Evolutionary conservation across 768 basidiomycete genomes (phyloP).

Genomic region (Chalciporus chontae): DNA sequence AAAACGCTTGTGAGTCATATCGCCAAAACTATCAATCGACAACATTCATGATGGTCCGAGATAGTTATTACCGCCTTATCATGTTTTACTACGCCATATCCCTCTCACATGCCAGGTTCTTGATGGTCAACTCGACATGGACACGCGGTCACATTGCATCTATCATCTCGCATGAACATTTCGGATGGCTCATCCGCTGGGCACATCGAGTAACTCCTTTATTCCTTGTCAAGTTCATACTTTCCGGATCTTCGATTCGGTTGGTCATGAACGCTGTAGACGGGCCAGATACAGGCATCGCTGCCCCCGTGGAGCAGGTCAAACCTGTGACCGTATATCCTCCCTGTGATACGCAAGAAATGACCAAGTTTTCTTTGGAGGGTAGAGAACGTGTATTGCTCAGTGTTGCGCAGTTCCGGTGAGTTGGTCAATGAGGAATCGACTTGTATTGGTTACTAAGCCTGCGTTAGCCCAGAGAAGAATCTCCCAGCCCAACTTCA

Average conservation of each 20-base stretch:
- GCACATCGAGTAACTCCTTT: slow-evolving; percentile 43
- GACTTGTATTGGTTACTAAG: not conserved
- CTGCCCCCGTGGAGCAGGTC: not conserved
- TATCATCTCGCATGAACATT: slow-evolving; percentile 52
- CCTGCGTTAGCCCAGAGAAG: slow-evolving; percentile 78
- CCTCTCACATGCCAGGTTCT: slow-evolving; percentile 66
- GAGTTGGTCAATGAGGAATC: slow-evolving; percentile 12
- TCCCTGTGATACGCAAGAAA: slow-evolving; percentile 82
- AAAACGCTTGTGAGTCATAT: slow-evolving; percentile 25
- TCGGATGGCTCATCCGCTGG: slow-evolving; percentile 46
- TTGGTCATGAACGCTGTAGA: not conserved
- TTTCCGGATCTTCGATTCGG: slow-evolving; percentile 3
- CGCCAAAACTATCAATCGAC: not conserved
- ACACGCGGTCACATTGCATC: slow-evolving; percentile 80
- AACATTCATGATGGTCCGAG: not conserved
- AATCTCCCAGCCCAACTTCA: slow-evolving; percentile 79
- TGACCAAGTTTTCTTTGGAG: slow-evolving; percentile 53
- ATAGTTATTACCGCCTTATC: slow-evolving; percentile 85
- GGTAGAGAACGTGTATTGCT: slow-evolving; percentile 64
- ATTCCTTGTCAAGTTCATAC: slow-evolving; percentile 32
- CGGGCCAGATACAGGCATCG: not conserved
- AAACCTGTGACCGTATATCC: slow-evolving; percentile 69
- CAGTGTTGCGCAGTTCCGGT: slow-evolving; percentile 94
- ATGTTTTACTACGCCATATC: slow-evolving; percentile 79
- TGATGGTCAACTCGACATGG: slow-evolving; percentile 97